Conservation (phyloP, 495 filamentous ascomycete genomes). For the Trichoderma virens region DNA sequence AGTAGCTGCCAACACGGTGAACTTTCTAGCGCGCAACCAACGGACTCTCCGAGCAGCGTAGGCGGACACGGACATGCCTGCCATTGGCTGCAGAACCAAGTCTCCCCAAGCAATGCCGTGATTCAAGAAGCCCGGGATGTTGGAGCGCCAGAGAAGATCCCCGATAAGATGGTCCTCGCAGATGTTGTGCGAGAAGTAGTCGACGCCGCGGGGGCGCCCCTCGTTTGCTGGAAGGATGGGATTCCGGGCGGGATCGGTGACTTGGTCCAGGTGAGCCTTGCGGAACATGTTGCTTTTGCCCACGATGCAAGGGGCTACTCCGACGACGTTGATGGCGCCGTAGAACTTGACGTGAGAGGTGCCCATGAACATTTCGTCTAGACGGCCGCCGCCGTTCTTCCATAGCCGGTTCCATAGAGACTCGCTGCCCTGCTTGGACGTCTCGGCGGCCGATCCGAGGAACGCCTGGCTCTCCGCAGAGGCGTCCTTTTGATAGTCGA, state of each 20-base stretch:
- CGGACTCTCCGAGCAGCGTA: slow-evolving; percentile 79
- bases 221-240: slow-evolving; percentile 36
- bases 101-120: slow-evolving; percentile 81
- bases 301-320: slow-evolving; percentile 85
- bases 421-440: slow-evolving; percentile 17
- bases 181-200: slow-evolving; percentile 91
- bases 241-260: slow-evolving; percentile 53
- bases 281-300: slow-evolving; percentile 99
- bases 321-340: slow-evolving; percentile 89
- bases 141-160: slow-evolving; percentile 73
- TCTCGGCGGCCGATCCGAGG: slow-evolving; percentile 21
- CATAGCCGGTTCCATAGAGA: slow-evolving; percentile 11
- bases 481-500: slow-evolving; percentile 25
- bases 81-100: slow-evolving; percentile 82
- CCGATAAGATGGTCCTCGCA: slow-evolving; percentile 97
- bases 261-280: slow-evolving; percentile 73
- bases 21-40: slow-evolving; percentile 92
- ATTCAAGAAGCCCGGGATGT: slow-evolving; percentile 55
- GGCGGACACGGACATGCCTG: slow-evolving; percentile 65
- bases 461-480: slow-evolving; percentile 37
- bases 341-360: slow-evolving; percentile 98
- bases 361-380: slow-evolving; percentile 92
- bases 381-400: slow-evolving; percentile 58
- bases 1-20: slow-evolving; percentile 81
- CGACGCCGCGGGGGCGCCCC: slow-evolving; percentile 58